phyloP scores from a whole-genome alignment of 768 basidiomycete species.

The Chiua virens region DNA sequence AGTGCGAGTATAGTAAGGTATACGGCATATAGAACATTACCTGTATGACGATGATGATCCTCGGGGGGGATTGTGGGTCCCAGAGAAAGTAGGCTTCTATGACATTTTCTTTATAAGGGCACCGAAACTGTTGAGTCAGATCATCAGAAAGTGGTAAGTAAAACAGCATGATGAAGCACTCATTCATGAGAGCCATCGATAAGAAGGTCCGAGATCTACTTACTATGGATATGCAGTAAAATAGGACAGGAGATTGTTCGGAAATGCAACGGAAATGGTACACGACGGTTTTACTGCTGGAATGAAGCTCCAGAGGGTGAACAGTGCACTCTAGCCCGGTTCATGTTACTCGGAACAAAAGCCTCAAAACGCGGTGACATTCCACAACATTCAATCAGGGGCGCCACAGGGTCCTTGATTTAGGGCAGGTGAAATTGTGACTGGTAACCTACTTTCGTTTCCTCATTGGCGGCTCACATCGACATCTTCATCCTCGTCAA shows the following conservation, averaged over 20 bases:
- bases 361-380: conserved; percentile 11
- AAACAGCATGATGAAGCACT: conserved; percentile 17
- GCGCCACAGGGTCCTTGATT: conserved; percentile 33
- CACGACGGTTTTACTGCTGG: conserved; percentile 15
- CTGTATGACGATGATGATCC: conserved; percentile 30
- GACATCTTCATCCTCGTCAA: conserved; percentile 53
- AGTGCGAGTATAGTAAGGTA: conserved; percentile 6
- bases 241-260: conserved; percentile 18
- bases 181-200: conserved; percentile 28
- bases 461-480: conserved; percentile 29
- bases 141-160: conserved; percentile 25
- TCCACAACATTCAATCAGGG: conserved; percentile 11
- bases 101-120: conserved; percentile 33
- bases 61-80: conserved; percentile 35
- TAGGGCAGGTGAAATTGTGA: conserved; percentile 33
- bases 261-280: conserved; percentile 27
- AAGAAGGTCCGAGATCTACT: conserved; percentile 27
- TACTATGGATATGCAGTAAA: conserved; percentile 16
- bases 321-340: conserved; percentile 9
- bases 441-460: conserved; percentile 3
- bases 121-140: conserved; percentile 17
- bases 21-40: conserved; percentile 31
- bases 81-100: conserved; percentile 18
- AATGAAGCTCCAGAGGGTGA: conserved; percentile 20
- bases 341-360: conserved; percentile 9